Evolutionary conservation across 495 filamentous ascomycete genomes (phyloP).

Genomic region (Glonium stellatum): DNA sequence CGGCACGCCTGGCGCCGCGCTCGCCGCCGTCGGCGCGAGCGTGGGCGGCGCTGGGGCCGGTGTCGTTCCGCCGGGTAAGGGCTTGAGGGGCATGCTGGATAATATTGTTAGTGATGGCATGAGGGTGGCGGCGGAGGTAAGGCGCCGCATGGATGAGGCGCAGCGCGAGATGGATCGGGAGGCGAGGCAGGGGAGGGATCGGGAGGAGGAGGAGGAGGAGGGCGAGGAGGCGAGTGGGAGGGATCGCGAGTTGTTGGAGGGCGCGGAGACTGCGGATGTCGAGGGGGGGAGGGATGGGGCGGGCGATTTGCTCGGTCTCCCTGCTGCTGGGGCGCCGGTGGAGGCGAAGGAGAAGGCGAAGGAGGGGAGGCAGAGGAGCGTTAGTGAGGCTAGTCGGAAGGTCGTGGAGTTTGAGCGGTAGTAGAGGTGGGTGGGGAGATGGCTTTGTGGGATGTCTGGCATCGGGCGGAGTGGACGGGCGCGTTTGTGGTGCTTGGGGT

Average conservation of each 20-base stretch:
- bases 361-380: slow-evolving; percentile 19
- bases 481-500: neutral
- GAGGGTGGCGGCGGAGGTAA: slow-evolving; percentile 85
- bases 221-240: slow-evolving; percentile 55
- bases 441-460: neutral
- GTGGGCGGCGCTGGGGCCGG: slow-evolving; percentile 38
- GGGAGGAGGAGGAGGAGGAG: slow-evolving; percentile 61
- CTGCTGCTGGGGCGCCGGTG: neutral
- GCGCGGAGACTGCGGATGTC: slow-evolving; percentile 63
- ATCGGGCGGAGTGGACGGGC: neutral
- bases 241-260: slow-evolving; percentile 71
- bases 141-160: slow-evolving; percentile 86
- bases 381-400: slow-evolving; percentile 30
- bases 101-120: slow-evolving; percentile 97
- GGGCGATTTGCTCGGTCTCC: slow-evolving; percentile 7
- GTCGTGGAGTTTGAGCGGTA: slow-evolving; percentile 36
- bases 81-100: slow-evolving; percentile 85
- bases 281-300: slow-evolving; percentile 21
- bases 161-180: slow-evolving; percentile 78
- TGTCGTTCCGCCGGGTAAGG: slow-evolving; percentile 60
- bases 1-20: slow-evolving; percentile 6
- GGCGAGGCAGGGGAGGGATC: slow-evolving; percentile 50
- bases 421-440: neutral
- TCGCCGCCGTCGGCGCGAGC: slow-evolving; percentile 3
- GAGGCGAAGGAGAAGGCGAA: slow-evolving; percentile 8